A percentile compares a stretch with the other conserved stretches of the same genome.
Evolutionary conservation across 176 grass and related monocot species (phyloP).

Genomic region (Carex kokanica): DNA sequence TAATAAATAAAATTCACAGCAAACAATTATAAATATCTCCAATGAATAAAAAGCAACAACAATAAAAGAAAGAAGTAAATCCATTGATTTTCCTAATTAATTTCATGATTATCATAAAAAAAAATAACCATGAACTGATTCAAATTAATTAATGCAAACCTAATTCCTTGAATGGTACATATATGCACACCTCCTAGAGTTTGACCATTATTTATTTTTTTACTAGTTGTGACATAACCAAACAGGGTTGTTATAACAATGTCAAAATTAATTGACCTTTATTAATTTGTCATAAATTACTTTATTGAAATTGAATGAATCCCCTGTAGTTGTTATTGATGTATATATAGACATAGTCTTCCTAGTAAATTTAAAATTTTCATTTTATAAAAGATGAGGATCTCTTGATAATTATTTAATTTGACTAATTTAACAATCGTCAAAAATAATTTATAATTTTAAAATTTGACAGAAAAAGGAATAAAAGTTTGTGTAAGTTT

Average conservation of each 20-base stretch:
- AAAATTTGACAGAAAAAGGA: no score
- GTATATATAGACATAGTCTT: background rate
- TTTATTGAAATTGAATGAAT: background rate
- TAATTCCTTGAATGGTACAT: background rate
- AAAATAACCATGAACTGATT: background rate
- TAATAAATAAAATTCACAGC: background rate
- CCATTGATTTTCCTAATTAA: no score
- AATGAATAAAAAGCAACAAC: background rate
- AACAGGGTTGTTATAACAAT: constrained; percentile 11
- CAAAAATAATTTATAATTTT: no score
- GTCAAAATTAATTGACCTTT: background rate
- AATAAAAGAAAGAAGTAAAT: background rate
- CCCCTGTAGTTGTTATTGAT: background rate
- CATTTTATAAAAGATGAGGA: no score
- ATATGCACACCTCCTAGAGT: background rate
- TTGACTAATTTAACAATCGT: no score
- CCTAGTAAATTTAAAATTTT: background rate
- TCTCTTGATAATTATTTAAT: no score
- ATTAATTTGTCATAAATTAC: background rate
- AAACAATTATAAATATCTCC: background rate
- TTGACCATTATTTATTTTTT: background rate
- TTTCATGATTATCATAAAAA: no score
- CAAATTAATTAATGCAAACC: background rate
- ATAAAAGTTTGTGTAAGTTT: no score
- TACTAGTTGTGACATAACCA: background rate